Percentiles rank a stretch among this genome's conserved stretches.
phyloP scores from a whole-genome alignment of 108 stramenopile genomes.

The Discostella stelligeroides region DNA sequence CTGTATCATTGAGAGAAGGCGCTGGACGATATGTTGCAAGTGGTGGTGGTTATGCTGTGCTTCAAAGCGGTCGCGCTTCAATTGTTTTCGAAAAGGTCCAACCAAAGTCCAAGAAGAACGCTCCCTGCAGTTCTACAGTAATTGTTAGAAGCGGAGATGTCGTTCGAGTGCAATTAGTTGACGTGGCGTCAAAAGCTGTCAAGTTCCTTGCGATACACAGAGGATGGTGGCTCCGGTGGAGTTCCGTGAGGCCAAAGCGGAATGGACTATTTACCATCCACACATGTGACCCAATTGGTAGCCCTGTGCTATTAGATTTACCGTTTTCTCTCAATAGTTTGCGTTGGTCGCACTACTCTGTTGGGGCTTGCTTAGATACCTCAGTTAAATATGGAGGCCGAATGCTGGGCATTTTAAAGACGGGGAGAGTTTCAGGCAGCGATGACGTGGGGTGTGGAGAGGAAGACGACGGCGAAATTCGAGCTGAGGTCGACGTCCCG shows the following conservation, averaged over 20 bases:
- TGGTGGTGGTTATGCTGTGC: conserved; percentile 80
- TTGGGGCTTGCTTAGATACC: conserved; percentile 71
- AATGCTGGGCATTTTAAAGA: conserved; percentile 75
- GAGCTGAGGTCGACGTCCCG: conserved; percentile 52
- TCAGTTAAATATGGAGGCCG: conserved; percentile 86
- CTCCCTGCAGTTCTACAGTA: conserved; percentile 1
- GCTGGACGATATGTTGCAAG: conserved; percentile 54
- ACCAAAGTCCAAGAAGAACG: conserved; percentile 18
- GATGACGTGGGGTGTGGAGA: conserved; percentile 38
- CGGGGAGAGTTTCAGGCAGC: conserved; percentile 19
- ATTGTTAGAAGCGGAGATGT: conserved; percentile 83
- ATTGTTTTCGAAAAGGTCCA: conserved; percentile 65
- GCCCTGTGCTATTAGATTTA: conserved; percentile 62
- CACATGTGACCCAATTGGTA: conserved; percentile 44
- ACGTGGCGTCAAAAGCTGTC: conserved; percentile 43
- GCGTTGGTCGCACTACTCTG: conserved; percentile 78
- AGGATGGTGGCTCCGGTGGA: conserved; percentile 95
- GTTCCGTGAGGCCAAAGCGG: conserved; percentile 59
- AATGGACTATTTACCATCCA: conserved; percentile 70
- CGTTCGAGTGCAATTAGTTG: conserved; percentile 70
- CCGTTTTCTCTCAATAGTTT: conserved; percentile 71
- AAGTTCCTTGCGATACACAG: conserved; percentile 82
- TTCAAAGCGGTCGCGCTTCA: conserved; percentile 53
- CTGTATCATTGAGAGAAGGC: conserved; percentile 58
- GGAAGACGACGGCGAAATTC: conserved; percentile 41